These are phyloP conservation scores for Bisporella sp. DNA, from an alignment of 2,329 filamentous ascomycete species.

Conservation along the genomic window DNA sequence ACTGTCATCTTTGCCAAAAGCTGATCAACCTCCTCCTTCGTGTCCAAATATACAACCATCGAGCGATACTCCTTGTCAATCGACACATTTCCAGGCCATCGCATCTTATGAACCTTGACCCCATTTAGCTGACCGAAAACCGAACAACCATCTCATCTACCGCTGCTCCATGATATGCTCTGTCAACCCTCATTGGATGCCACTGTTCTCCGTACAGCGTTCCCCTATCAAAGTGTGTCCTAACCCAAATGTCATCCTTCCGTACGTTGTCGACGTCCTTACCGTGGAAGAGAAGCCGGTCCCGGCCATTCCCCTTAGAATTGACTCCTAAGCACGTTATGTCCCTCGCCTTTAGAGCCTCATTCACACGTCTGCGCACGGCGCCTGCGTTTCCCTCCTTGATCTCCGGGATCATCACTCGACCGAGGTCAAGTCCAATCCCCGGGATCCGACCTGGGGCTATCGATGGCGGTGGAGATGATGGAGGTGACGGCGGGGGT, in stretches of 20 bases:
- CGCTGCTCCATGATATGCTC: constrained; percentile 5
- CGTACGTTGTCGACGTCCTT: constrained; percentile 3
- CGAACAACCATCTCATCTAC: constrained; percentile 1
- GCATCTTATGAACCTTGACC: constrained; percentile 8
- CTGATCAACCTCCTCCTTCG: no score
- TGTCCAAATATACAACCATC: constrained; percentile 1
- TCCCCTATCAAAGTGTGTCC: constrained; percentile 7
- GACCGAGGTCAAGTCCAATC: neutral
- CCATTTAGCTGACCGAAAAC: no score
- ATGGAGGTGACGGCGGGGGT: neutral
- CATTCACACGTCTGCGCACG: neutral
- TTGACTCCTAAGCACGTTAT: neutral
- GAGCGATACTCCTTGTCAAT: constrained; percentile 7
- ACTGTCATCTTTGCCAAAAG: no score
- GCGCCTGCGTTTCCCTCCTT: neutral
- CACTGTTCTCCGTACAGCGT: constrained; percentile 6
- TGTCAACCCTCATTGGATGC: constrained; percentile 7
- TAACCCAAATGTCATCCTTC: constrained; percentile 5
- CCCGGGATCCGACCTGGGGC: neutral
- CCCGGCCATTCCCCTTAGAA: neutral
- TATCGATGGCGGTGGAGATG: neutral
- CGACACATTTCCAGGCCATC: constrained; percentile 5
- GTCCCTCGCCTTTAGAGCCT: neutral
- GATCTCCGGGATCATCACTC: neutral
- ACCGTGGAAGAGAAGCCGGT: constrained; percentile 5